Evolutionary conservation across 2,329 filamentous ascomycete species (phyloP), one percentile per base, ranked within the genome.

Genomic region (Bipolaris oryzae): DNA sequence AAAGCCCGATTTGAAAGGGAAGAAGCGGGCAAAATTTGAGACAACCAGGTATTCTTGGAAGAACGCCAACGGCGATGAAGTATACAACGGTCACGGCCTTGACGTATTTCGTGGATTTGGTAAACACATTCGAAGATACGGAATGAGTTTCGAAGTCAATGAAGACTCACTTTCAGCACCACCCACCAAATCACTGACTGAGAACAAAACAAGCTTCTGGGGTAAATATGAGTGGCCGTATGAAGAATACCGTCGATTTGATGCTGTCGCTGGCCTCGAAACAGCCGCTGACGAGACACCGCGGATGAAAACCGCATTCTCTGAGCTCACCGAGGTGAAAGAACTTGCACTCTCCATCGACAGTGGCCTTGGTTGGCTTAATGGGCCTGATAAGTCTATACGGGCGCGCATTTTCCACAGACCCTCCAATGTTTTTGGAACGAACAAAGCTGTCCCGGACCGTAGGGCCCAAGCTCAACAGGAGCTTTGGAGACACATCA

Each of bases 271-370:
- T 57, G 81, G 80, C 7, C 78, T 89, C 2, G 87, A 89, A 68
- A 78, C 82, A 49, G 83, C 85, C 9, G 86, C 87, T 4, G 87
- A 90, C 63, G 85, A 88, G 65, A 85, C 82, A 0, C 78, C 80
- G 9, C 81, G 81, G 28, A 87, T 89, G 84, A 85, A 81, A 58
- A 78, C 80, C 33, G 86, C 87, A 3, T 81, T 91, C 53, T 78
- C 78, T 10, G 83, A 81, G 50, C 78, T 90, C 1, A 75, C 70
- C 1, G 79, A 80, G 7, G 82, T 88, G 2, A 80, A 78, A 34
- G 86, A 89, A 58, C 79, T 91, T n/a, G 88, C 85, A 0, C 74
- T 91, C 3, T 89, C 85, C 16, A 81, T 89, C 38, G 86, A 89
- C 67, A 87, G 83, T 53, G 87, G 88, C 9, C 78, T 90, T 35